Conservation (phyloP, 192 early-diverging fungal genomes). For the Lobosporangium transversale region DNA sequence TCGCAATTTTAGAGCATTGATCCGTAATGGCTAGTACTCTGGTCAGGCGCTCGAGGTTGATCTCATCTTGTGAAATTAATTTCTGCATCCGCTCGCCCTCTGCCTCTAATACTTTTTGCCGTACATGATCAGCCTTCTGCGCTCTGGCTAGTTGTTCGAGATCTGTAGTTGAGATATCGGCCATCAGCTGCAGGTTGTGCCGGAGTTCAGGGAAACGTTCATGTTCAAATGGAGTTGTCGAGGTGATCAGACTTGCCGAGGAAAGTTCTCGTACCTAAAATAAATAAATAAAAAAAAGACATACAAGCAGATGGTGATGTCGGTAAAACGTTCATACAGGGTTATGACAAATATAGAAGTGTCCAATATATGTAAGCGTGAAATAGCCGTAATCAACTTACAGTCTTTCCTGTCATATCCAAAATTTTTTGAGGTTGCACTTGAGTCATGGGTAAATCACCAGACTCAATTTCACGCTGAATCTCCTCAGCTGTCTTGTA, state of each 20-base stretch:
- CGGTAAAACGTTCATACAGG: no score
- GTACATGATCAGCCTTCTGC: conserved; percentile 60
- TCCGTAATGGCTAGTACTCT: conserved; percentile 58
- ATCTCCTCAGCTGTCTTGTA: conserved; percentile 86
- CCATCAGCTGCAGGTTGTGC: conserved; percentile 79
- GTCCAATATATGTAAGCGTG: no score
- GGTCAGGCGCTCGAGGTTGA: conserved; percentile 55
- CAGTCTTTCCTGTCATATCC: conserved; percentile 84
- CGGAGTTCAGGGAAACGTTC: conserved; percentile 77
- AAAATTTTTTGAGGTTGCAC: conserved; percentile 74
- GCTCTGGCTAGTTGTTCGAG: conserved; percentile 70
- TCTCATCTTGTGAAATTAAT: conserved; percentile 50
- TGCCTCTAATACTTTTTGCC: conserved; percentile 49
- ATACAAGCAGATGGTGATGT: no score
- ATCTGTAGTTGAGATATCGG: conserved; percentile 76
- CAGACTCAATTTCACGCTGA: conserved; percentile 62
- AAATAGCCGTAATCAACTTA: no score
- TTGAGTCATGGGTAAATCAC: conserved; percentile 37
- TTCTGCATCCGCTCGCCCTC: conserved; percentile 54
- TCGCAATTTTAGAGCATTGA: conserved; percentile 54
- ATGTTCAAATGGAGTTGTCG: conserved; percentile 59
- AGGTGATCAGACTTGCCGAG: conserved; percentile 60
- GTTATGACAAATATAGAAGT: no score
- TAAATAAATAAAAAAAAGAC: no score
- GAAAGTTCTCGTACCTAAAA: conserved; percentile 58